phyloP scores from a whole-genome alignment of 805 yeast species.

The Ogataea ganodermae region DNA sequence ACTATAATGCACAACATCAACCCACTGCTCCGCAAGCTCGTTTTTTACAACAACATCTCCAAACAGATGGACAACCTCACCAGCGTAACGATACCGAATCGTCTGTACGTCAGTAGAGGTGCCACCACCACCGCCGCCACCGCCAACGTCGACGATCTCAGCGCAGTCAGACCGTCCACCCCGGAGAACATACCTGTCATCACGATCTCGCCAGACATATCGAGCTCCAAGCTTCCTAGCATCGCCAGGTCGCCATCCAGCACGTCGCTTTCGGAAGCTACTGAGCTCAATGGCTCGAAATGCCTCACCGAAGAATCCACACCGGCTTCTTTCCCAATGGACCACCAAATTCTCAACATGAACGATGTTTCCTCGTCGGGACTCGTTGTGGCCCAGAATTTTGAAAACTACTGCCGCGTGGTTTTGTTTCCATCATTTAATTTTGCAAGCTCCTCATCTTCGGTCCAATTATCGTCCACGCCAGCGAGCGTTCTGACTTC shows the following conservation, averaged over 20 bases:
- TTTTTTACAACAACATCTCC: slow-evolving; percentile 16
- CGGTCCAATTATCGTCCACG: slow-evolving; percentile 9
- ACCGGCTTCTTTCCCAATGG: slow-evolving; percentile 37
- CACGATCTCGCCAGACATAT: slow-evolving; percentile 18
- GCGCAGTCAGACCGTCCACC: slow-evolving; percentile 8
- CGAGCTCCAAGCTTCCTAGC: slow-evolving; percentile 22
- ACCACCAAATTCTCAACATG: slow-evolving; percentile 33
- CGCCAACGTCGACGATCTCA: background rate
- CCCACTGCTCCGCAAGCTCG: slow-evolving; percentile 27
- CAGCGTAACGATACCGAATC: slow-evolving; percentile 19
- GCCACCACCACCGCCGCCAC: background rate
- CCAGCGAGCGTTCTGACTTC: background rate
- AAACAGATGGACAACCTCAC: slow-evolving; percentile 24
- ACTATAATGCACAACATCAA: slow-evolving; percentile 31
- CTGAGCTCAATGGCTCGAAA: slow-evolving; percentile 4
- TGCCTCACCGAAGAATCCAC: slow-evolving; percentile 14
- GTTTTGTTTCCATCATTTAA: slow-evolving; percentile 31
- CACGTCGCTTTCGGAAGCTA: slow-evolving; percentile 3
- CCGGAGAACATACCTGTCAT: slow-evolving; percentile 14
- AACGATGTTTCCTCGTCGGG: slow-evolving; percentile 39
- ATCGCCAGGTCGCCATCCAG: slow-evolving; percentile 9
- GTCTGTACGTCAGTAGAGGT: slow-evolving; percentile 11
- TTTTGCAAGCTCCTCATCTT: slow-evolving; percentile 2
- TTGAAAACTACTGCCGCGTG: slow-evolving; percentile 39
- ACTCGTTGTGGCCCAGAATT: slow-evolving; percentile 40